Conservation (phyloP, 805 yeast genomes). For the Candida cerambycidarum region DNA sequence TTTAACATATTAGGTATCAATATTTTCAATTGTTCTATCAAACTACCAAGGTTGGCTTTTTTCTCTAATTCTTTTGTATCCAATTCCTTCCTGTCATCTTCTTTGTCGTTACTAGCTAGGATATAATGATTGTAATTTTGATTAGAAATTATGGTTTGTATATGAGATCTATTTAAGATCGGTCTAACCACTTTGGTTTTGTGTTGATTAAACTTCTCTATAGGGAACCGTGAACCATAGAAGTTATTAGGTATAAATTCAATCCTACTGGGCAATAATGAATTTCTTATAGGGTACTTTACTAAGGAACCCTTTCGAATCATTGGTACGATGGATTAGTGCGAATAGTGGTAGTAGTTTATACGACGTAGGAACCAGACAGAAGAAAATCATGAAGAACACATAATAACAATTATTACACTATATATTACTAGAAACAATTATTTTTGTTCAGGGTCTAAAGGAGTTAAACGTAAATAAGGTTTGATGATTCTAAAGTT, state of each 20-base stretch:
- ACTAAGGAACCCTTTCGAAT: not conserved
- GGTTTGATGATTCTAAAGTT: conserved; percentile 85
- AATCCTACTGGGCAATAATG: not conserved
- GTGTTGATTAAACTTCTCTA: not conserved
- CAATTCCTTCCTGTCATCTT: not conserved
- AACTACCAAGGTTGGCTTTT: conserved; percentile 55
- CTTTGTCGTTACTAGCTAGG: too few species aligned
- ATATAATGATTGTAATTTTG: too few species aligned
- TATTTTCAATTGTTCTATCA: conserved; percentile 46
- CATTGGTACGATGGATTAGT: not conserved
- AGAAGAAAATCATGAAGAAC: not conserved
- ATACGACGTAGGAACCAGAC: not conserved
- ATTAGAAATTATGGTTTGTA: too few species aligned
- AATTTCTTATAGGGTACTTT: not conserved
- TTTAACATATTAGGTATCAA: conserved; percentile 53
- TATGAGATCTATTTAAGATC: too few species aligned
- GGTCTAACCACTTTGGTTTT: not conserved
- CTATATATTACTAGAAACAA: not conserved
- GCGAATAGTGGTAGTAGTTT: too few species aligned
- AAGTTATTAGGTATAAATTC: not conserved
- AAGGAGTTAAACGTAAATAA: conserved; percentile 69
- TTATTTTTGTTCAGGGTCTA: conserved; percentile 23
- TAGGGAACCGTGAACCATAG: not conserved
- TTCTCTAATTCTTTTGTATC: conserved; percentile 9
- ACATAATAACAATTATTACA: not conserved